Conservation (phyloP, 1,139 yeast species). For the Diutina catenulata region DNA sequence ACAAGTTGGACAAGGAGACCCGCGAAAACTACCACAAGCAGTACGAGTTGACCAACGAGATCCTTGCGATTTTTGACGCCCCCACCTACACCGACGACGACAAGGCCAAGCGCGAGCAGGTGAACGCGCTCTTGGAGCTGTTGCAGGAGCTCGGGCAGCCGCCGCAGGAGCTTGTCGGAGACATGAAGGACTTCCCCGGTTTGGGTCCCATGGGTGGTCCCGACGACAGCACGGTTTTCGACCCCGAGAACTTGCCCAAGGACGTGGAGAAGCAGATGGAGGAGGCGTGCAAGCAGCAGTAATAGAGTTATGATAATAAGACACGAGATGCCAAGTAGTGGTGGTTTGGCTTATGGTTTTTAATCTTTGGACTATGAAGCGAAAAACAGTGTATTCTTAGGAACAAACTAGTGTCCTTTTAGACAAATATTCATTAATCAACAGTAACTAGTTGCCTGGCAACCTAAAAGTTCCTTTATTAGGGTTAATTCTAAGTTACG, state of each 20-base stretch:
- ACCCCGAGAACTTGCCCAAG: conserved; percentile 10
- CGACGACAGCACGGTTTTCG: conserved; percentile 11
- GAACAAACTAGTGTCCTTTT: too few species aligned
- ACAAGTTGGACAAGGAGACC: conserved; percentile 33
- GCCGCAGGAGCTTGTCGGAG: conserved; percentile 70
- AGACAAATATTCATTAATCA: too few species aligned
- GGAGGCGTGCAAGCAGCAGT: conserved; percentile 12
- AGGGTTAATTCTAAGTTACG: too few species aligned
- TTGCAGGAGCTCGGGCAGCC: conserved; percentile 84
- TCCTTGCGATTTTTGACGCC: conserved; percentile 47
- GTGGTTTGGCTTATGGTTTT: too few species aligned
- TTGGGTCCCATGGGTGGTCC: conserved; percentile 24
- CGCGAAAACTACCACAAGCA: conserved; percentile 42
- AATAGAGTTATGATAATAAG: background rate
- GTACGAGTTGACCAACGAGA: conserved; percentile 38
- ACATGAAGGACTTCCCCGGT: conserved; percentile 48
- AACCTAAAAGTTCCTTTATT: too few species aligned
- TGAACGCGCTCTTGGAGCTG: conserved; percentile 48
- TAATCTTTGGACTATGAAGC: too few species aligned
- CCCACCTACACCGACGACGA: conserved; percentile 29
- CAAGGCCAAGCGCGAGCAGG: conserved; percentile 37
- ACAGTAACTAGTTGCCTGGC: too few species aligned
- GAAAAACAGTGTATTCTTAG: too few species aligned
- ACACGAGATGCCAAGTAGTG: too few species aligned
- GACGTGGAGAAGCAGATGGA: conserved; percentile 10